Evolutionary conservation across 768 basidiomycete species (phyloP), one percentile per base, ranked within the genome.

Genomic region (Lyophyllum semitale): DNA sequence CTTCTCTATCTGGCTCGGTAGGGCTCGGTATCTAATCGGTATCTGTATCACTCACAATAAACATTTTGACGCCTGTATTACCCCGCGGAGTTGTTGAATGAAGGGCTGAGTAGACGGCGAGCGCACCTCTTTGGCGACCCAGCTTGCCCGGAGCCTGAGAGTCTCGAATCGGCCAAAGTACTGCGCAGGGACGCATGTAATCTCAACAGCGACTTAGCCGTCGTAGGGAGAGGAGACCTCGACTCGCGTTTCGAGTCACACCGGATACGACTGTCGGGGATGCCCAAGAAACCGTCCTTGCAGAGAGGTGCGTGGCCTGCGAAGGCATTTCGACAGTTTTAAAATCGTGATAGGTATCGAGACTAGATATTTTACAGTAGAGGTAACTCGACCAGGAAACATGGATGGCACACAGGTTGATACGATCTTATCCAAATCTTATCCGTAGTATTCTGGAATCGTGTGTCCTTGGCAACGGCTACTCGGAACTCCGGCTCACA

Each of bases 31-130:
- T 8, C 82, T n/a, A n/a, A n/a, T n/a, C n/a, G n/a, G n/a, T n/a
- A n/a, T n/a, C 87, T 1, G 88, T 91, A 66, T 89, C 89, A 12
- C 89, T 89, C 6, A 74, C 86, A 65, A 91, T 90, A 62, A 73
- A 87, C n/a, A 83, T 68, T 49, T 81, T 82, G 2, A 66, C 66
- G 1, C 53, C 58, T n/a, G n/a, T n/a, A 8, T 37, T 18, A n/a
- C 30, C 42, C 5, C 17, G 37, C 12, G 30, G 38, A 12, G 8
- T 8, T n/a, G n/a, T n/a, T n/a, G n/a, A n/a, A n/a, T n/a, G n/a
- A n/a, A n/a, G n/a, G n/a, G n/a, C n/a, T n/a, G n/a, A n/a, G n/a
- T n/a, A n/a, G n/a, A n/a, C n/a, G n/a, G 66, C 66, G 11, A 69
- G 65, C 3, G 65, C 25, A 84, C 79, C 62, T 82, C 75, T 60